phyloP scores from a whole-genome alignment of 192 early-diverging fungal species.

The Diversispora eburnea region DNA sequence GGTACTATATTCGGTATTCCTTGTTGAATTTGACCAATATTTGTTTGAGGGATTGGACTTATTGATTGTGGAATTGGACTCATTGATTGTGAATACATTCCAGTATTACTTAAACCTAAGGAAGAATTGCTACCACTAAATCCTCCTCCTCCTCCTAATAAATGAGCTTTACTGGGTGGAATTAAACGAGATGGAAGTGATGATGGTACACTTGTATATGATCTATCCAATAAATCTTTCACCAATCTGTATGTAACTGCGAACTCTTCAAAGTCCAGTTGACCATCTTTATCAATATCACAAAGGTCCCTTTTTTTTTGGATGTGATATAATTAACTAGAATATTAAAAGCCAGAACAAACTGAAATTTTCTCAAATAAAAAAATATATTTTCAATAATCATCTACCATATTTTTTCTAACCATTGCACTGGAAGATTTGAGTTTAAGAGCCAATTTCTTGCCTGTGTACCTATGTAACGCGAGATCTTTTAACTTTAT shows the following conservation, averaged over 20 bases:
- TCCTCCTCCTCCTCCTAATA: constrained; percentile 34
- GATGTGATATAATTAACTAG: background rate
- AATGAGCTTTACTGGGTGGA: constrained; percentile 60
- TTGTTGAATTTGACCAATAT: background rate
- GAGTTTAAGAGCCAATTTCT: constrained; percentile 41
- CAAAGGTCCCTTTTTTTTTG: constrained; percentile 69
- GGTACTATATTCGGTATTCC: constrained; percentile 1
- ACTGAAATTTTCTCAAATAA: background rate
- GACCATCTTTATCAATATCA: constrained; percentile 80
- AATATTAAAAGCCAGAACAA: background rate
- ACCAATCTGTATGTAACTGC: constrained; percentile 75
- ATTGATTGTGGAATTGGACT: constrained; percentile 23
- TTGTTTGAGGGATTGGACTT: background rate
- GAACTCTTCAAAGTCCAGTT: constrained; percentile 81
- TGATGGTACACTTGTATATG: constrained; percentile 51
- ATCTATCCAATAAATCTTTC: constrained; percentile 60
- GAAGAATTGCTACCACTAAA: constrained; percentile 7
- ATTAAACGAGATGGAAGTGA: constrained; percentile 62
- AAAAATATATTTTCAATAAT: background rate
- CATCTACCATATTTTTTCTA: constrained; percentile 45
- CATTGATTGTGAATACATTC: constrained; percentile 11
- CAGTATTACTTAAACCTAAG: background rate
- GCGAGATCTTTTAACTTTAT: too few relatives aligned
- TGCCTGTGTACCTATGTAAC: constrained; percentile 33
- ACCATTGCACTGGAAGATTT: constrained; percentile 33